Evolutionary conservation across 2,329 filamentous ascomycete genomes (phyloP).

Genomic region (Neopestalotiopsis clavispora): DNA sequence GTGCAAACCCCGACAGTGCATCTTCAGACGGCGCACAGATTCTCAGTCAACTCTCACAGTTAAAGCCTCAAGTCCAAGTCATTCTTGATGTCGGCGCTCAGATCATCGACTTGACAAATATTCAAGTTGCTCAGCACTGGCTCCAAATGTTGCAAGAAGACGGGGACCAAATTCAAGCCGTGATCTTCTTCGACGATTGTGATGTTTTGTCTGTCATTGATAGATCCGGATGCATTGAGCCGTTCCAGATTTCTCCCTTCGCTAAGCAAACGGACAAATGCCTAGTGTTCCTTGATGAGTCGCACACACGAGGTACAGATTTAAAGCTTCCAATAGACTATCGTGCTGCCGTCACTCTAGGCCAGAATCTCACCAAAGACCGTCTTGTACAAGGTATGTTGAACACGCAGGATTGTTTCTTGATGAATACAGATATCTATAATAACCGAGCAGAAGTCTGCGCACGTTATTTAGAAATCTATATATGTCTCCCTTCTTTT

Average conservation of each 20-base stretch:
- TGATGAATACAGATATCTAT: no score
- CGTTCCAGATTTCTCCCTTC: constrained; percentile 64
- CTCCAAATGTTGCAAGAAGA: constrained; percentile 37
- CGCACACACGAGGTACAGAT: constrained; percentile 73
- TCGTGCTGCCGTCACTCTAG: constrained; percentile 71
- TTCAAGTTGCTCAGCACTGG: constrained; percentile 58
- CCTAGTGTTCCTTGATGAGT: constrained; percentile 72
- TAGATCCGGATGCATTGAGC: constrained; percentile 47
- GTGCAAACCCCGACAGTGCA: no score
- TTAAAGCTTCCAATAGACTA: constrained; percentile 63
- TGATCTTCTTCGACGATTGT: constrained; percentile 61
- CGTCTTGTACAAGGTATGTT: constrained; percentile 66
- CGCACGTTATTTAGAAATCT: no score
- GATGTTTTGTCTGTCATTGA: constrained; percentile 62
- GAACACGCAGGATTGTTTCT: no score
- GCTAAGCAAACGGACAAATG: constrained; percentile 60
- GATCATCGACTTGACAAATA: constrained; percentile 67
- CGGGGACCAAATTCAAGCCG: constrained; percentile 39
- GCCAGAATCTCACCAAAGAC: constrained; percentile 70
- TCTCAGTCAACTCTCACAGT: background rate
- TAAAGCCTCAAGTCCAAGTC: constrained; percentile 40
- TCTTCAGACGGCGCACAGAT: constrained; percentile 14
- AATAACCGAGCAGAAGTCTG: no score
- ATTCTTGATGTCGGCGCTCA: constrained; percentile 75
- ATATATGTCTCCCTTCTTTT: no score